Base-by-base conservation (phyloP, 441 rosid species). In the Kokia cookei region DNA sequence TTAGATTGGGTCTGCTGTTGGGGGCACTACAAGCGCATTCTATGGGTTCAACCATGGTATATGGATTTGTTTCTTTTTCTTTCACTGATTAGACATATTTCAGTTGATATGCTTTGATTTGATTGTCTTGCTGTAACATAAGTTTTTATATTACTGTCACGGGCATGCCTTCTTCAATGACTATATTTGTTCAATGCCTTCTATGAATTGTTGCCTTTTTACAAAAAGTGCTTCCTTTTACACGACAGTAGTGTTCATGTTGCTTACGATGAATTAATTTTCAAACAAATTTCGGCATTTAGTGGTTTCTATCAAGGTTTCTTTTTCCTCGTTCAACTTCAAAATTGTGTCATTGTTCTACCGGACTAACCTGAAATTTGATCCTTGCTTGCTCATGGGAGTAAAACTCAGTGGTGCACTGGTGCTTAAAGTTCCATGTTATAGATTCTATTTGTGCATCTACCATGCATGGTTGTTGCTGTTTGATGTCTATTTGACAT, bases 1-100 rank as follows among this genome's bases (percentile, higher is more conserved):
- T 78, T 78, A 94, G 97, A 92, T 92, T 83, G 98, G 97, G 35
- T 89, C 97, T 74, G 97, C 95, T 76, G 91, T 92, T 71, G 95
- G 98, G 62, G 98, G 98, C 51, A 92, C 93, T 5, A 59, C 97
- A 13, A 90, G 97, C 79, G 97, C 95, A 37, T 94, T 94, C 80
- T 88, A 91, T 69, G 98, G 97, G 73, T 92, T 92, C 80, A 94
- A 91, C 77, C 93, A 87, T 73, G 98, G 97, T 94, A 86, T 68
- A 68, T 8, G 55, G 8, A 19, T 65, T 32, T 32, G 24, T 59
- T 66, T 14, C 55, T 42, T 42, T 13, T 74, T 65, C 7, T 7
- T 55, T 65, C 13, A 2, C 55, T 37, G 9, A 2, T 2, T 47
- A 5, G 42, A 26, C 27, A n/a, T 47, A 10, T 45, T 59, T 42